phyloP scores from a whole-genome alignment of 2,329 filamentous ascomycete genomes.

The Tympanopsis confertula region DNA sequence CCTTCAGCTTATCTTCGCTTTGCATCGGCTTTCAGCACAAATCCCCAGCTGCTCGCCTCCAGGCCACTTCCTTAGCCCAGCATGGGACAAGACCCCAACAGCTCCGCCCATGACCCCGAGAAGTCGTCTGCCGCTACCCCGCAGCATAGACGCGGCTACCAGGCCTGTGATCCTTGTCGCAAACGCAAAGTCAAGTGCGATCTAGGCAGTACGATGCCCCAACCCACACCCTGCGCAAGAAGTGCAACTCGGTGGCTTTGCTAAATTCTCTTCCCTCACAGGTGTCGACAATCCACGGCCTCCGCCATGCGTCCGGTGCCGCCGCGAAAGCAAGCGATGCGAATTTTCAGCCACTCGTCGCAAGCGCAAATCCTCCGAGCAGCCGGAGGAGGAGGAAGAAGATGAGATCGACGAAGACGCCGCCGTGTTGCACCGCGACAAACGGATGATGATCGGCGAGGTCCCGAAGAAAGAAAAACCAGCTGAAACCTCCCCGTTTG shows the following conservation, averaged over 20 bases:
- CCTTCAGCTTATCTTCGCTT: slow-evolving; percentile 14
- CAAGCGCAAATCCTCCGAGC: slow-evolving; percentile 44
- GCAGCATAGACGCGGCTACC: slow-evolving; percentile 31
- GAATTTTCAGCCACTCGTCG: slow-evolving; percentile 53
- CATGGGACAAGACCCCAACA: too few species aligned
- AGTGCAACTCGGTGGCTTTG: too few species aligned
- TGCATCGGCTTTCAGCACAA: slow-evolving; percentile 20
- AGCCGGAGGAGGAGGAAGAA: too few species aligned
- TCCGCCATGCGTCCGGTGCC: slow-evolving; percentile 51
- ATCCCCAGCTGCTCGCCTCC: too few species aligned
- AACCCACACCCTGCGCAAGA: neutral
- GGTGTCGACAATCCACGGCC: slow-evolving; percentile 50
- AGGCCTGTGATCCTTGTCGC: slow-evolving; percentile 33
- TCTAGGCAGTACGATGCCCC: slow-evolving; percentile 24
- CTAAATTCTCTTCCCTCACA: too few species aligned
- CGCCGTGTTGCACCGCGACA: slow-evolving; percentile 11
- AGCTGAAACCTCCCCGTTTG: slow-evolving; percentile 27
- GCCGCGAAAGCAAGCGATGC: slow-evolving; percentile 54
- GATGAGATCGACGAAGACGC: neutral
- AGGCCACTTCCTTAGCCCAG: slow-evolving; percentile 6
- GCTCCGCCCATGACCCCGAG: too few species aligned
- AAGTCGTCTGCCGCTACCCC: slow-evolving; percentile 18
- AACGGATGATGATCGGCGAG: slow-evolving; percentile 26
- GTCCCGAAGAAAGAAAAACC: neutral
- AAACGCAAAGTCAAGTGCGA: slow-evolving; percentile 35